These are phyloP conservation scores for Tolypocladium cylindrosporum DNA, from an alignment of 2,329 filamentous ascomycete genomes.

Conservation along the genomic window DNA sequence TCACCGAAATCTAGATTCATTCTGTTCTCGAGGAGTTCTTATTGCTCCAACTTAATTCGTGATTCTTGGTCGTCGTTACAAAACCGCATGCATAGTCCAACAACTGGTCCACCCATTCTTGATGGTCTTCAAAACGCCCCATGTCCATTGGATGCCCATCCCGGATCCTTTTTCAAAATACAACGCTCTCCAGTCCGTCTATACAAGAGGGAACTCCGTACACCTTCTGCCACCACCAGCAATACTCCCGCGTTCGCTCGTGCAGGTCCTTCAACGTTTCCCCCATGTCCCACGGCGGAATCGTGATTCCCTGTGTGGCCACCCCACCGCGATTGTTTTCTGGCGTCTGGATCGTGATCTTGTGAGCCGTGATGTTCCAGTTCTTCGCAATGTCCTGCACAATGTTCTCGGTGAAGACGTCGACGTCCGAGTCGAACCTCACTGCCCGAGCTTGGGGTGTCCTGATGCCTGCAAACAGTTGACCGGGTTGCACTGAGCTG, in stretches of 20 bases:
- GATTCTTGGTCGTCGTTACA: background rate
- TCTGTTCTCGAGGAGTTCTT: background rate
- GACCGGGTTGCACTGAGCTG: constrained; percentile 6
- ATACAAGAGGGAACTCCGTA: background rate
- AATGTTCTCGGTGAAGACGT: constrained; percentile 32
- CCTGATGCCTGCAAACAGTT: constrained; percentile 13
- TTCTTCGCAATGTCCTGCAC: constrained; percentile 32
- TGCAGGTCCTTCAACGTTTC: constrained; percentile 20
- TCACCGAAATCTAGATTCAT: background rate
- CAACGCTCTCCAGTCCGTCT: constrained; percentile 5
- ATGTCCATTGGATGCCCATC: background rate
- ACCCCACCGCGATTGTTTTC: constrained; percentile 18
- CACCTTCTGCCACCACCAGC: constrained; percentile 18
- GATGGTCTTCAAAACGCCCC: background rate
- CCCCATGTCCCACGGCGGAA: constrained; percentile 19
- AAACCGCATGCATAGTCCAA: background rate
- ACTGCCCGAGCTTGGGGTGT: background rate
- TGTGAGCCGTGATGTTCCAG: constrained; percentile 26
- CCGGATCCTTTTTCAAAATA: constrained; percentile 13
- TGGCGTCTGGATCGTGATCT: constrained; percentile 28
- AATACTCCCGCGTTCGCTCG: constrained; percentile 22
- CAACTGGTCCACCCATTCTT: background rate
- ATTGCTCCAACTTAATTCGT: background rate
- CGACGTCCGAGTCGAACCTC: constrained; percentile 18
- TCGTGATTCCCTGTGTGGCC: constrained; percentile 23